Evolutionary conservation across 2,329 filamentous ascomycete genomes (phyloP).

Genomic region (Beauveria rudraprayagi): DNA sequence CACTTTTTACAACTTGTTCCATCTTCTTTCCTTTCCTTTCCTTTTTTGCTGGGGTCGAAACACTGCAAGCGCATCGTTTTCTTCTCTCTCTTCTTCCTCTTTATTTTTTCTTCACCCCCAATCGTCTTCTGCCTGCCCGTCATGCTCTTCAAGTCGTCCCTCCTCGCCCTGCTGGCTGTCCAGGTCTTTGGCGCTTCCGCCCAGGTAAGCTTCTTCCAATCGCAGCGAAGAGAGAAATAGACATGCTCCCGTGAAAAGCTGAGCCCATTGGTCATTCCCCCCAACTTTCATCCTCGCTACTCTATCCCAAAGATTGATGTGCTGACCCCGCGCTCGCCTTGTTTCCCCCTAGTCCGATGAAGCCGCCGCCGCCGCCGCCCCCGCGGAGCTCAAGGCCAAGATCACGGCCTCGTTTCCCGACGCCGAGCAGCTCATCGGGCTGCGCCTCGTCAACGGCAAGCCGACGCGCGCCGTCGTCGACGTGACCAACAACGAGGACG

Average conservation of each 20-base stretch:
- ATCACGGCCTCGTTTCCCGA: conserved; percentile 56
- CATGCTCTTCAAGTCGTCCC: conserved; percentile 70
- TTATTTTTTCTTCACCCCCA: not conserved
- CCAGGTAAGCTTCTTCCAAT: conserved; percentile 32
- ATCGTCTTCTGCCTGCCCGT: conserved; percentile 8
- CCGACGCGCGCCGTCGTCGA: conserved; percentile 76
- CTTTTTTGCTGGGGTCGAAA: conserved; percentile 6
- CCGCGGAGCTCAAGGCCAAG: conserved; percentile 48
- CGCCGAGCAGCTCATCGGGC: conserved; percentile 81
- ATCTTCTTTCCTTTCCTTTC: not conserved
- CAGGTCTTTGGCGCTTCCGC: conserved; percentile 58
- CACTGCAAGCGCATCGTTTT: not conserved
- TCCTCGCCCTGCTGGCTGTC: conserved; percentile 63
- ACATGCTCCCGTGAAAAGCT: not conserved
- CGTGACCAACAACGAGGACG: conserved; percentile 74
- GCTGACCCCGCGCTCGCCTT: not conserved
- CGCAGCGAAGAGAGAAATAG: not conserved
- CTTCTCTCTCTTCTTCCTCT: not conserved
- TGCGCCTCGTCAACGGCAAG: conserved; percentile 91
- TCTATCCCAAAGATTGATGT: too few species aligned
- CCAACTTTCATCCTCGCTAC: too few species aligned
- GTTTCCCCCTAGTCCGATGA: conserved; percentile 2
- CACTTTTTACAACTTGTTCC: not conserved
- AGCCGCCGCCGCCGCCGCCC: conserved; percentile 16
- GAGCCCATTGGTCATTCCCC: not conserved